Evolutionary conservation across 805 yeast genomes (phyloP).

Genomic region (Ogataea salicorniae): DNA sequence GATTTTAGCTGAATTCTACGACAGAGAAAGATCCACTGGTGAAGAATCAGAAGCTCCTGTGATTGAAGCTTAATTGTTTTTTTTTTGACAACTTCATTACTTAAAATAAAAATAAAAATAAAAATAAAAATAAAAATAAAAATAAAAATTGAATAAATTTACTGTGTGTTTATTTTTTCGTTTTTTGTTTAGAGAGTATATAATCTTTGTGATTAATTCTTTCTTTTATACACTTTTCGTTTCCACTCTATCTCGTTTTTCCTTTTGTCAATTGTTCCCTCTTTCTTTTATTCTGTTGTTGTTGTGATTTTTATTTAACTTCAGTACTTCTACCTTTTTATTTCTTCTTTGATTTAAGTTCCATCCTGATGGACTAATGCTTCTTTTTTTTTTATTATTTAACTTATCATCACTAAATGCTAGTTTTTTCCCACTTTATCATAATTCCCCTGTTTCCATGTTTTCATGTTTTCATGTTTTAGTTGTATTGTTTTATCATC

Average conservation of each 20-base stretch:
- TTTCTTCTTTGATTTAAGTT: not conserved
- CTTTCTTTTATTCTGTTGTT: not conserved
- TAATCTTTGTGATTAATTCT: not conserved
- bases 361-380: not conserved
- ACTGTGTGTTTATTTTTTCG: not conserved
- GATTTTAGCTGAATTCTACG: slow-evolving; percentile 92
- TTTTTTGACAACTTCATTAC: too few relatives aligned
- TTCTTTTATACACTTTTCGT: not conserved
- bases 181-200: not conserved
- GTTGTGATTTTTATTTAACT: not conserved
- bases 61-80: slow-evolving; percentile 16
- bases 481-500: too few relatives aligned
- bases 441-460: too few relatives aligned
- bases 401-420: too few relatives aligned
- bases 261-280: not conserved
- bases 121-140: not conserved
- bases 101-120: not conserved
- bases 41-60: slow-evolving; percentile 32
- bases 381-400: too few relatives aligned
- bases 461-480: too few relatives aligned
- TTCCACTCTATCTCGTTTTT: not conserved
- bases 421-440: too few relatives aligned
- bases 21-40: slow-evolving; percentile 67
- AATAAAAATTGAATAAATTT: not conserved
- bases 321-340: not conserved